phyloP scores from a whole-genome alignment of 306 rosid species.

The Hippophae gyantsensis region DNA sequence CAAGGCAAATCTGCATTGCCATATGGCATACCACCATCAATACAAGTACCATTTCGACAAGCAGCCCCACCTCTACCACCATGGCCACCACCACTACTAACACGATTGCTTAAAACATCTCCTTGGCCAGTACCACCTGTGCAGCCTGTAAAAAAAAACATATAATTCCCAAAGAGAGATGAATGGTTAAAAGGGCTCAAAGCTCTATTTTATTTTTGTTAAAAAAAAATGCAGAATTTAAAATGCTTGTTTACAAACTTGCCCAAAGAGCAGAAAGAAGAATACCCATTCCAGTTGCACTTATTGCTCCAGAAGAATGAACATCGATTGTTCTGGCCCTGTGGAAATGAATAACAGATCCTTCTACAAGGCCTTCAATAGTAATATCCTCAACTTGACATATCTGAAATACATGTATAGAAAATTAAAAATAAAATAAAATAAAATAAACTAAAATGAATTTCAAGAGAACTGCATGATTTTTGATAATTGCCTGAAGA shows the following conservation, averaged over 20 bases:
- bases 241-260: neutral
- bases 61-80: slow-evolving; percentile 92
- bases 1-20: slow-evolving; percentile 75
- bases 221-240: neutral
- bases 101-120: slow-evolving; percentile 38
- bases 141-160: slow-evolving; percentile 49
- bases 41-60: slow-evolving; percentile 34
- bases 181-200: neutral
- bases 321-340: slow-evolving; percentile 83
- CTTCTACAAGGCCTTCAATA: slow-evolving; percentile 85
- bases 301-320: slow-evolving; percentile 65
- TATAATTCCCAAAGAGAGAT: slow-evolving; percentile 8
- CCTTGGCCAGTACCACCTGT: slow-evolving; percentile 85
- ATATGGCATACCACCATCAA: slow-evolving; percentile 75
- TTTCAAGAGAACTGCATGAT: slow-evolving; percentile 8
- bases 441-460: slow-evolving; percentile 11
- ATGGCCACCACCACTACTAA: slow-evolving; percentile 96
- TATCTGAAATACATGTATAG: slow-evolving; percentile 46
- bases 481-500: slow-evolving; percentile 56
- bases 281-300: slow-evolving; percentile 83
- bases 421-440: slow-evolving; percentile 17
- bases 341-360: slow-evolving; percentile 95
- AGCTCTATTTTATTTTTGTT: neutral
- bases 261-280: neutral
- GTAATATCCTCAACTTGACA: slow-evolving; percentile 88